Evolutionary conservation across 768 basidiomycete genomes (phyloP).

Genomic region (Agaricus sinodeliciosus): DNA sequence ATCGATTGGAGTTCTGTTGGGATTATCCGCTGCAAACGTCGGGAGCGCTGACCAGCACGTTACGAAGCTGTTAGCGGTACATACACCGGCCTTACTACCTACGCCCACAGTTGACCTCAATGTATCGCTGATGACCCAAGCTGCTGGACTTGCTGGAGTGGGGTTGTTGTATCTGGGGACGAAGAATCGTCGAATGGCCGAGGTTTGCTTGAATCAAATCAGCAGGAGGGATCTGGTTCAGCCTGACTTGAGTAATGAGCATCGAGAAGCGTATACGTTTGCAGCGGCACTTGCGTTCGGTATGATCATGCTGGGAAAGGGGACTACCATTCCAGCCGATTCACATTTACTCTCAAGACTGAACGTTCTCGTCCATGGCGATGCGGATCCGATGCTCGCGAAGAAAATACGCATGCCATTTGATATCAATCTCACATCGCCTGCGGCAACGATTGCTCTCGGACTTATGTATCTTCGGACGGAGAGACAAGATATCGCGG

Average conservation of each 20-base stretch:
- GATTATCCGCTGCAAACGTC: constrained; percentile 86
- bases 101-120: constrained; percentile 84
- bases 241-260: constrained; percentile 80
- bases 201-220: constrained; percentile 84
- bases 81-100: constrained; percentile 89
- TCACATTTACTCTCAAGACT: constrained; percentile 60
- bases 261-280: constrained; percentile 89
- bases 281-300: constrained; percentile 88
- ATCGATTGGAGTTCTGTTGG: constrained; percentile 87
- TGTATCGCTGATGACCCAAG: constrained; percentile 83
- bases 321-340: constrained; percentile 74
- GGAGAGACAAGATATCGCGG: constrained; percentile 77
- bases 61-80: constrained; percentile 86
- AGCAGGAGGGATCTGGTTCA: constrained; percentile 70
- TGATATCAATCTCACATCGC: constrained; percentile 87
- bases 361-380: constrained; percentile 71
- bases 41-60: constrained; percentile 83
- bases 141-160: constrained; percentile 80
- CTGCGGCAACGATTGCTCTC: constrained; percentile 84
- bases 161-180: constrained; percentile 89
- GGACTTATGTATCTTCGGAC: constrained; percentile 92
- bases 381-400: constrained; percentile 37
- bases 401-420: constrained; percentile 40
- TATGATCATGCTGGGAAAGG: constrained; percentile 93
- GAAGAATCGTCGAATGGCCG: constrained; percentile 85